phyloP scores from a whole-genome alignment of 768 basidiomycete species.

The Russula earlei region DNA sequence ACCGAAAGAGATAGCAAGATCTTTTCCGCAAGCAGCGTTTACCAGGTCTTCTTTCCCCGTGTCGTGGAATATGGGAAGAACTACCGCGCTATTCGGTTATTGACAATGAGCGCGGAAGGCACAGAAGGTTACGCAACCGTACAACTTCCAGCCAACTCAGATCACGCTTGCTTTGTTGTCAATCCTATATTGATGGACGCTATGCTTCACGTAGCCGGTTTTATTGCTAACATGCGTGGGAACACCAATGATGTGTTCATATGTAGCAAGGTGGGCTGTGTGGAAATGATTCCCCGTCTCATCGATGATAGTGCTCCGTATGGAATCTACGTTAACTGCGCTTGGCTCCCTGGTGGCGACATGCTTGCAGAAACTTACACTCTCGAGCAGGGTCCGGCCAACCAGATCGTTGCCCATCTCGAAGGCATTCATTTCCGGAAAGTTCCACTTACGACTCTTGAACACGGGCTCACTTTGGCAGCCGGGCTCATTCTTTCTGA shows the following conservation, averaged over 20 bases:
- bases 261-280: constrained; percentile 44
- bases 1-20: constrained; percentile 31
- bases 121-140: constrained; percentile 46
- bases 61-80: constrained; percentile 52
- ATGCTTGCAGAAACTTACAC: constrained; percentile 46
- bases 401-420: constrained; percentile 43
- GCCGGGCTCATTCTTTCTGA: constrained; percentile 7
- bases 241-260: constrained; percentile 48
- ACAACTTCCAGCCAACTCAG: constrained; percentile 30
- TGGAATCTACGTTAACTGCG: constrained; percentile 42
- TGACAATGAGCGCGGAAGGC: constrained; percentile 40
- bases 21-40: constrained; percentile 47
- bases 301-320: constrained; percentile 36
- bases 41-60: constrained; percentile 60
- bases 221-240: constrained; percentile 53
- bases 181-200: constrained; percentile 59
- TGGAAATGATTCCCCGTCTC: constrained; percentile 37
- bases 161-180: constrained; percentile 30
- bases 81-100: constrained; percentile 48
- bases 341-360: constrained; percentile 35
- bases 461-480: constrained; percentile 34
- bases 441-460: constrained; percentile 41
- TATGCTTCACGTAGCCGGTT: constrained; percentile 60
- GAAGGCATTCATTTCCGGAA: constrained; percentile 52
- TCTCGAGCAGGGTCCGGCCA: constrained; percentile 30